These are phyloP conservation scores for Emergomyces orientalis DNA, from an alignment of 2,329 filamentous ascomycete genomes.

Conservation along the genomic window DNA sequence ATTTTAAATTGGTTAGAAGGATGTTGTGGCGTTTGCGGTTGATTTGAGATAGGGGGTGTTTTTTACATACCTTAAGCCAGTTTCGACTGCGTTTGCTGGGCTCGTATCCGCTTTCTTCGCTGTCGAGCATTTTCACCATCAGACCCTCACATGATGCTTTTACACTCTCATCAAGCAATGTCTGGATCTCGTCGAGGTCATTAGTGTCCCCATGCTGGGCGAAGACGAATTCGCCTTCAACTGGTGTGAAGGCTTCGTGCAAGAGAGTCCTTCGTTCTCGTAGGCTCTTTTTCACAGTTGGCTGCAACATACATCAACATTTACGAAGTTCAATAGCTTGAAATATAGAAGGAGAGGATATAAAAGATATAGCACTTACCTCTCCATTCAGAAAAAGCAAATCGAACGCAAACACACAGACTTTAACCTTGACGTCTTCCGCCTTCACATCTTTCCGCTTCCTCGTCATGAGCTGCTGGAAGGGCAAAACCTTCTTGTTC, in stretches of 20 bases:
- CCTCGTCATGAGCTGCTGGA: conserved; percentile 95
- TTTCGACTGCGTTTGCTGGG: conserved; percentile 93
- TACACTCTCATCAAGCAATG: conserved; percentile 84
- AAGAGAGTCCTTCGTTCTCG: conserved; percentile 74
- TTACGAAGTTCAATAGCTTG: conserved; percentile 10
- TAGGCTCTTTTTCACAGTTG: conserved; percentile 77
- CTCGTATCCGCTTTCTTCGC: conserved; percentile 85
- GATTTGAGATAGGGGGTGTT: background rate
- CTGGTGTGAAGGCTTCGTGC: conserved; percentile 59
- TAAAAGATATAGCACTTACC: conserved; percentile 29
- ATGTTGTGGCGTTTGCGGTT: background rate
- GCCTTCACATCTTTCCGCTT: conserved; percentile 96
- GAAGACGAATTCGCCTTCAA: conserved; percentile 86
- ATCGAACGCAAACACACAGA: conserved; percentile 95
- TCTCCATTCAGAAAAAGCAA: conserved; percentile 88
- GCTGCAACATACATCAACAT: conserved; percentile 24
- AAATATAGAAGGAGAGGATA: background rate
- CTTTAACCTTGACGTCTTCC: conserved; percentile 91
- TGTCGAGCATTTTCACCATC: conserved; percentile 99
- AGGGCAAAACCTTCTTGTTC: conserved; percentile 91
- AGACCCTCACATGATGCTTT: conserved; percentile 94
- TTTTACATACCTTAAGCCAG: conserved; percentile 71
- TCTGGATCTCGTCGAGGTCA: conserved; percentile 88
- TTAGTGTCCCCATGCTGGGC: conserved; percentile 79
- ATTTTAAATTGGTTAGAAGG: background rate